phyloP scores from a whole-genome alignment of 495 filamentous ascomycete species.

The Penicillium tannophilum region DNA sequence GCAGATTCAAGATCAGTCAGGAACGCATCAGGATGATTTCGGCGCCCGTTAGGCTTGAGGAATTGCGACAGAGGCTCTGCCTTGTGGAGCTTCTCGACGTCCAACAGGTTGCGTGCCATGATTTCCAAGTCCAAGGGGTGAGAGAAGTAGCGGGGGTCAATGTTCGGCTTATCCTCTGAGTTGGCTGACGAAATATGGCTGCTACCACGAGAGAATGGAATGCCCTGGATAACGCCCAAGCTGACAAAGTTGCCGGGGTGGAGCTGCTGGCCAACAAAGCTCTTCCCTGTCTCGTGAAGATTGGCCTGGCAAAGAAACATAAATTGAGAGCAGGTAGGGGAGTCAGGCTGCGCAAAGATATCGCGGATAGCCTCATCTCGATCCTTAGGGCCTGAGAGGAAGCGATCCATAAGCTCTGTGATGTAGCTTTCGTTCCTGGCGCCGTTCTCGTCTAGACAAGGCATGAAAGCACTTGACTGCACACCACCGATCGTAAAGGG shows the following conservation, averaged over 20 bases:
- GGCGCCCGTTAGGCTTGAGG: too few relatives aligned
- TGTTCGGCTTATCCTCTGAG: too few relatives aligned
- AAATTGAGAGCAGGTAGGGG: conserved; percentile 9
- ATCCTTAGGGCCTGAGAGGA: background rate
- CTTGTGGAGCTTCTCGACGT: too few relatives aligned
- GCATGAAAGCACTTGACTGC: background rate
- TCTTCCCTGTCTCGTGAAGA: conserved; percentile 9
- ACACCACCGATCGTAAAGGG: too few relatives aligned
- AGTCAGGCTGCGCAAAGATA: conserved; percentile 12
- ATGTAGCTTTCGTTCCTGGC: background rate
- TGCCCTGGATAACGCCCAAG: background rate
- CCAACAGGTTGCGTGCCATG: too few relatives aligned
- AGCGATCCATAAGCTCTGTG: background rate
- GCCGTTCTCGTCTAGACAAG: background rate
- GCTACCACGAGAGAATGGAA: too few relatives aligned
- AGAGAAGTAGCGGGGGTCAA: too few relatives aligned
- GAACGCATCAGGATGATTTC: too few relatives aligned
- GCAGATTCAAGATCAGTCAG: too few relatives aligned
- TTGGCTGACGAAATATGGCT: too few relatives aligned
- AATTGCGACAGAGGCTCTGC: too few relatives aligned
- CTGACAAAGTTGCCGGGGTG: conserved; percentile 17
- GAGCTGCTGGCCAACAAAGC: conserved; percentile 10
- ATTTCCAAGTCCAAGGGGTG: too few relatives aligned
- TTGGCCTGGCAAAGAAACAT: conserved; percentile 18
- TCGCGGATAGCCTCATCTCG: conserved; percentile 13